These are phyloP conservation scores for Phellinidium pouzarii DNA, from an alignment of 1,284 basidiomycete species.

Conservation along the genomic window DNA sequence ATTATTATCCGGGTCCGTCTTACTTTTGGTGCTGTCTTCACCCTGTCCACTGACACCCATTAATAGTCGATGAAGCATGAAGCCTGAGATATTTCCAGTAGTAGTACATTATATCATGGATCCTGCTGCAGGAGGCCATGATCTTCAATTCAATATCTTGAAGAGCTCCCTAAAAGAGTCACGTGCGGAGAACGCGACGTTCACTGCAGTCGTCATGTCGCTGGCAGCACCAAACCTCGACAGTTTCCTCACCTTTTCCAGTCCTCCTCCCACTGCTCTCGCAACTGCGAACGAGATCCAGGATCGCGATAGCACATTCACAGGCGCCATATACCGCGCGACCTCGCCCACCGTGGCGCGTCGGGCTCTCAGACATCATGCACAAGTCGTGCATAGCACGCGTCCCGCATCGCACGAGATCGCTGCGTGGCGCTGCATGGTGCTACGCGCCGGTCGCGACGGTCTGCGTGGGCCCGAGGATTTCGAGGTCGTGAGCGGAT, in stretches of 20 bases:
- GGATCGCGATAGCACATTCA: slow-evolving; percentile 64
- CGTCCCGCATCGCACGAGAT: slow-evolving; percentile 65
- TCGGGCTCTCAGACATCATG: slow-evolving; percentile 41
- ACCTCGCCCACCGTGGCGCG: slow-evolving; percentile 42
- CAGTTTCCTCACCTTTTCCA: slow-evolving; percentile 42
- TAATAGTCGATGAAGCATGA: too few species aligned
- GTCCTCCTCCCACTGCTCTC: slow-evolving; percentile 42
- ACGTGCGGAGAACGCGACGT: background rate
- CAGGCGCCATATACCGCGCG: slow-evolving; percentile 53
- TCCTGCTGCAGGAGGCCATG: too few species aligned
- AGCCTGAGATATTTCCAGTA: too few species aligned
- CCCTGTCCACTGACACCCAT: too few species aligned
- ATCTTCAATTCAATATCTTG: too few species aligned
- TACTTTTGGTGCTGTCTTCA: too few species aligned
- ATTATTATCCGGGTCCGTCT: too few species aligned
- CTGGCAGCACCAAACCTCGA: slow-evolving; percentile 38
- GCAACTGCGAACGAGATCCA: slow-evolving; percentile 63
- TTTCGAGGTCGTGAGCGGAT: slow-evolving; percentile 55
- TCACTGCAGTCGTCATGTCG: background rate
- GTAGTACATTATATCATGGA: too few species aligned
- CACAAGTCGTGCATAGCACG: slow-evolving; percentile 43
- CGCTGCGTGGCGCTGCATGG: slow-evolving; percentile 70
- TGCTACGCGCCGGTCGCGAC: slow-evolving; percentile 54
- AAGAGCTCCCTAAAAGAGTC: too few species aligned
- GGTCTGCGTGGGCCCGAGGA: slow-evolving; percentile 63